Base-by-base conservation (phyloP, 2,329 filamentous ascomycete genomes). In the Sporothrix brasiliensis region DNA sequence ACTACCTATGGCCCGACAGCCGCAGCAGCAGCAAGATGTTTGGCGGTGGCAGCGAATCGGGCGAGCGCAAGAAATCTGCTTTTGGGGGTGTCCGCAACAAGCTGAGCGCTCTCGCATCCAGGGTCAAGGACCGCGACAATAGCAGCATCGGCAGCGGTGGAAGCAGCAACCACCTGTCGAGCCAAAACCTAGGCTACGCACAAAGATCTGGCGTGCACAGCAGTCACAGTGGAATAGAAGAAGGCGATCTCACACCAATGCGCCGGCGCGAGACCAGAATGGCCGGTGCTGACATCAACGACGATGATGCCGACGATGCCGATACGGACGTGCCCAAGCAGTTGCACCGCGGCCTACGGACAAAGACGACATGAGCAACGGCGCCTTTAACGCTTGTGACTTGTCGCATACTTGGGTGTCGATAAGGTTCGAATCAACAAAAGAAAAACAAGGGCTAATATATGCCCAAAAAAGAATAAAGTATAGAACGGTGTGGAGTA, bases 31-130 rank as follows among this genome's bases (percentile, higher is more conserved):
- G 49, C 24, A 52, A 58, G 30, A 54, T 27, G 10, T 69, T 69
- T 44, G 67, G 67, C 53, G 53, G 34, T 13, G 41, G 52, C 39
- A 73, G 41, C 61, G 70, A 30, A 72, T 73, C 11, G 67, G 72
- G 44, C 70, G 72, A 72, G 6, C 73, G 73, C 21, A 73, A 73
- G 50, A 71, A 56, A 67, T 74, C 69, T 27, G 70, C 68, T 19
- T 61, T 72, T 44, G 70, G 70, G 34, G 74, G 74, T 44, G 73
- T 76, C 44, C 73, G 74, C 47, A 74, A 75, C 58, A 74, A 74
- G 70, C 73, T 77, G 14, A 75, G 69, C 30, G 76, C 76, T 1
- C 68, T 77, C 7, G 73, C 75, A 2, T 75, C 74, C 24, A 71
- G 73, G 47, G 74, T 77, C 66, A 77, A 76, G 61, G 74, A 76